Percentiles rank a stretch among this genome's conserved stretches.
These are phyloP conservation scores for Aureobasidium leucospermi DNA, from an alignment of 2,329 filamentous ascomycete genomes.

Conservation along the genomic window DNA sequence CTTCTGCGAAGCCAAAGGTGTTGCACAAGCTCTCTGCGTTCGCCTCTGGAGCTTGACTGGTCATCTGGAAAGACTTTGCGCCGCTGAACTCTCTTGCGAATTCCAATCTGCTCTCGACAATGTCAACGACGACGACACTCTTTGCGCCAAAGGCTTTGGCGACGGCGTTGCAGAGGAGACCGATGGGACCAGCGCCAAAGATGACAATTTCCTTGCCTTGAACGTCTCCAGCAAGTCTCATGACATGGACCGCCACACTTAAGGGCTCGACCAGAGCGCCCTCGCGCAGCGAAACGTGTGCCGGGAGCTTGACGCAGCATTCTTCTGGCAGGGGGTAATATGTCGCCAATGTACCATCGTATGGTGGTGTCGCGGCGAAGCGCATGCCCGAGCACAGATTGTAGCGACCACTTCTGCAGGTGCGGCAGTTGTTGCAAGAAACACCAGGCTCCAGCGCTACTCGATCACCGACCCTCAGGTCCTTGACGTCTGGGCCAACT, in stretches of 20 bases:
- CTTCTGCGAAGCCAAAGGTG: slow-evolving; percentile 34
- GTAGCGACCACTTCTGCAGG: slow-evolving; percentile 57
- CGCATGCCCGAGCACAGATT: slow-evolving; percentile 63
- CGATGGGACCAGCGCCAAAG: slow-evolving; percentile 54
- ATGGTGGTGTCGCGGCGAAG: slow-evolving; percentile 46
- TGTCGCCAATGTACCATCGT: slow-evolving; percentile 58
- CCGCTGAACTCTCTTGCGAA: slow-evolving; percentile 57
- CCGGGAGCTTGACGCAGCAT: slow-evolving; percentile 42
- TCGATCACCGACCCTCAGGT: slow-evolving; percentile 37
- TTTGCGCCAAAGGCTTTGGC: slow-evolving; percentile 77
- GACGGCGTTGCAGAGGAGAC: slow-evolving; percentile 79
- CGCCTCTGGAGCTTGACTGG: slow-evolving; percentile 33
- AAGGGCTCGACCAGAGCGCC: slow-evolving; percentile 48
- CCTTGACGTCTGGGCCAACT: slow-evolving; percentile 35
- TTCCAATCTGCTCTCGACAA: slow-evolving; percentile 68
- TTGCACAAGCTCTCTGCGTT: slow-evolving; percentile 35
- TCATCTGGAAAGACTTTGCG: slow-evolving; percentile 22
- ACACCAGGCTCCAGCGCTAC: slow-evolving; percentile 45
- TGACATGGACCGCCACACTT: slow-evolving; percentile 44
- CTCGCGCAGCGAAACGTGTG: slow-evolving; percentile 41
- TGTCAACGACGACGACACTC: slow-evolving; percentile 81
- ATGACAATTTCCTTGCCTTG: slow-evolving; percentile 40
- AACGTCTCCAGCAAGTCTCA: slow-evolving; percentile 34
- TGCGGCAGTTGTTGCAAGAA: slow-evolving; percentile 29
- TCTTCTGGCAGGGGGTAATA: slow-evolving; percentile 43